Evolutionary conservation across 805 yeast species (phyloP).

Genomic region (Candida hispaniensis): DNA sequence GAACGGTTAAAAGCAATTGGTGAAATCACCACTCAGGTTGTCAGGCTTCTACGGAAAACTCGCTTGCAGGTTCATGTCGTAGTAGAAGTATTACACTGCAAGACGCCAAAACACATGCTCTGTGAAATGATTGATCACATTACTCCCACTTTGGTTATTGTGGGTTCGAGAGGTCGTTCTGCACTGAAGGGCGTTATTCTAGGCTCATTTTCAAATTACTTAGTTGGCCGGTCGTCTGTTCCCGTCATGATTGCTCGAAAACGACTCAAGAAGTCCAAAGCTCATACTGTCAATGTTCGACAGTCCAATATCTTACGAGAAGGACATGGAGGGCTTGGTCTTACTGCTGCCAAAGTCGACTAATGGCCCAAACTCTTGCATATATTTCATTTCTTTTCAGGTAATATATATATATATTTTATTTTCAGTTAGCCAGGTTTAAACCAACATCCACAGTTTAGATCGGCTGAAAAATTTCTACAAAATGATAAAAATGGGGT

Average conservation of each 20-base stretch:
- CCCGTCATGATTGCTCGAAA: constrained; percentile 76
- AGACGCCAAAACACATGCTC: constrained; percentile 60
- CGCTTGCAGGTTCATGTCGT: constrained; percentile 64
- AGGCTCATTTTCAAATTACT: constrained; percentile 62
- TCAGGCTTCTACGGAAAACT: constrained; percentile 46
- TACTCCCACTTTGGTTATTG: constrained; percentile 62
- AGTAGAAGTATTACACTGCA: constrained; percentile 64
- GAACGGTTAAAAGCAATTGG: constrained; percentile 37
- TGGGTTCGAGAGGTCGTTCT: constrained; percentile 64
- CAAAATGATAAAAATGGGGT: no score
- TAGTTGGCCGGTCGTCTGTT: constrained; percentile 58
- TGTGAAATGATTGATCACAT: constrained; percentile 59
- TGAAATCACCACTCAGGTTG: constrained; percentile 32
- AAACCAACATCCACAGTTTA: no score
- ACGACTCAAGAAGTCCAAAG: constrained; percentile 56
- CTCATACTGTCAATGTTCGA: constrained; percentile 41
- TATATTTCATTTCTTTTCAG: no score
- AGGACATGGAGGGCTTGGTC: constrained; percentile 19
- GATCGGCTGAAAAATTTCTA: no score
- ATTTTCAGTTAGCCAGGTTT: no score
- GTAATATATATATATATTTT: no score
- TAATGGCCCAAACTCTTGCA: no score
- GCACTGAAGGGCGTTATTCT: constrained; percentile 64
- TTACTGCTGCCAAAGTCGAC: constrained; percentile 21
- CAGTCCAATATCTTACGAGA: constrained; percentile 28